phyloP scores from a whole-genome alignment of 1,139 yeast genomes.

The Debaryomyces sp. region DNA sequence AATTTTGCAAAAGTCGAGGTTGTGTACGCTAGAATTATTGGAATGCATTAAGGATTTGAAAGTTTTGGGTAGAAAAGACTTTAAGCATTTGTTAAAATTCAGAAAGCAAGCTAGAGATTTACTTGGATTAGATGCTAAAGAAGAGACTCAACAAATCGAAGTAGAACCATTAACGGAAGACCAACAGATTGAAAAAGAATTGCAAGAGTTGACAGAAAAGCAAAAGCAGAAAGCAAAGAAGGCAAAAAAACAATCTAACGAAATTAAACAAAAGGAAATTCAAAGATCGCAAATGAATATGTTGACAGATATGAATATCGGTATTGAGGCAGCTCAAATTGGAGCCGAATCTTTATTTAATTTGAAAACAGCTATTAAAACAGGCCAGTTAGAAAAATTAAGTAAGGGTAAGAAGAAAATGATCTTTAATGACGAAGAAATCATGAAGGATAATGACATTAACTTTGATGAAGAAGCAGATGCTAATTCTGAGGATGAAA shows the following conservation, averaged over 20 bases:
- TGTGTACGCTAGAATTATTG: slow-evolving; percentile 74
- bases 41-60: slow-evolving; percentile 89
- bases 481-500: slow-evolving; percentile 56
- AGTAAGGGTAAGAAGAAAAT: slow-evolving; percentile 82
- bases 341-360: slow-evolving; percentile 85
- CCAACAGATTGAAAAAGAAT: slow-evolving; percentile 83
- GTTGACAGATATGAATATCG: slow-evolving; percentile 91
- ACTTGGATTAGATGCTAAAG: slow-evolving; percentile 66
- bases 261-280: slow-evolving; percentile 83
- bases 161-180: slow-evolving; percentile 82
- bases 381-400: slow-evolving; percentile 75
- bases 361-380: slow-evolving; percentile 78
- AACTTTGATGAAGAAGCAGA: slow-evolving; percentile 45
- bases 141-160: slow-evolving; percentile 53
- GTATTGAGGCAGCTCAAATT: slow-evolving; percentile 86
- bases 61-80: slow-evolving; percentile 92
- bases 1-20: slow-evolving; percentile 66
- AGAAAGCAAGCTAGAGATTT: slow-evolving; percentile 83
- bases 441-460: slow-evolving; percentile 57
- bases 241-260: slow-evolving; percentile 81
- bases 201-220: slow-evolving; percentile 70
- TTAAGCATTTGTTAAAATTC: slow-evolving; percentile 81
- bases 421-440: slow-evolving; percentile 62
- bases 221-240: slow-evolving; percentile 72
- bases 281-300: slow-evolving; percentile 94